phyloP scores from a whole-genome alignment of 2,329 filamentous ascomycete genomes.

The Purpureocillium takamizusanense region DNA sequence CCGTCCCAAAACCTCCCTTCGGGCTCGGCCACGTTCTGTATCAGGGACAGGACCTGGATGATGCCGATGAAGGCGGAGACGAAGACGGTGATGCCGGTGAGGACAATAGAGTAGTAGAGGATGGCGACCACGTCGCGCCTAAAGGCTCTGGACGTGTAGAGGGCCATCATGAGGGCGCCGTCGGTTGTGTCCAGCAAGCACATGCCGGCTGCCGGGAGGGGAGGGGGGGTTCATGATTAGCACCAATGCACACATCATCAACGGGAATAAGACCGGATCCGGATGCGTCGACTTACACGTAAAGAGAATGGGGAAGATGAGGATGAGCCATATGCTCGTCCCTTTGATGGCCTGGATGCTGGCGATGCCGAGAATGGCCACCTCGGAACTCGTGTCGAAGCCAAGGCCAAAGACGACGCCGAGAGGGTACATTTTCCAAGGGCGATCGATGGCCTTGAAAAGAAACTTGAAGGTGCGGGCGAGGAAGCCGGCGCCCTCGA shows the following conservation, averaged over 20 bases:
- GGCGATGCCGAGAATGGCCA: constrained; percentile 83
- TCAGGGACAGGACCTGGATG: constrained; percentile 72
- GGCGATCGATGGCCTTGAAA: constrained; percentile 64
- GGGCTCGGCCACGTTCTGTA: constrained; percentile 66
- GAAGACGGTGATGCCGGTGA: constrained; percentile 74
- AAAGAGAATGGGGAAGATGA: constrained; percentile 85
- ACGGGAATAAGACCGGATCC: no score
- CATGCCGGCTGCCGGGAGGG: constrained; percentile 61
- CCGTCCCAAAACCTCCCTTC: constrained; percentile 83
- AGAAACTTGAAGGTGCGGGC: constrained; percentile 62
- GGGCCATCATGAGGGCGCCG: constrained; percentile 87
- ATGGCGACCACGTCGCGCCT: constrained; percentile 80
- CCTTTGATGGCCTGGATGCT: constrained; percentile 79
- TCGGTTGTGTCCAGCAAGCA: constrained; percentile 89
- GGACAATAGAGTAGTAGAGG: constrained; percentile 84
- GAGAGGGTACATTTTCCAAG: constrained; percentile 95
- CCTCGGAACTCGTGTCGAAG: constrained; percentile 92
- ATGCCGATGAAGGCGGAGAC: constrained; percentile 80
- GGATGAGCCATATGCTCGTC: constrained; percentile 86
- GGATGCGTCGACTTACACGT: constrained; percentile 46
- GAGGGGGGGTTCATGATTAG: no score
- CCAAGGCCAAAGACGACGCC: constrained; percentile 85
- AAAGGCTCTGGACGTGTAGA: constrained; percentile 76
- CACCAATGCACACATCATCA: no score
- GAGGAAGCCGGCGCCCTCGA: constrained; percentile 71